These are phyloP conservation scores for Avena atlantica DNA, from an alignment of 176 grass and related monocot genomes.

Conservation along the genomic window DNA sequence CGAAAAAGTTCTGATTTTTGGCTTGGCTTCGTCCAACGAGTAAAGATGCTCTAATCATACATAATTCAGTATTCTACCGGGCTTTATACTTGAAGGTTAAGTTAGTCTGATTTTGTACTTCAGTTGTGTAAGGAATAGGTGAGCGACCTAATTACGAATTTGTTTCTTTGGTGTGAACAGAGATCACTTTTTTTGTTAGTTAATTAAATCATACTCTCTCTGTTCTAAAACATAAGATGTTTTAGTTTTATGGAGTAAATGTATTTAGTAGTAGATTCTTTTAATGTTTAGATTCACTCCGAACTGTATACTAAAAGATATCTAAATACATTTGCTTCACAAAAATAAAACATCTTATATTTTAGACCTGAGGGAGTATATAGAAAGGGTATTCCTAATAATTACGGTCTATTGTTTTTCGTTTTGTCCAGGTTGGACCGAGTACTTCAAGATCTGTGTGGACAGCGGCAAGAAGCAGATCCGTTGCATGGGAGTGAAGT, in stretches of 20 bases:
- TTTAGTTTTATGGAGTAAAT: too few relatives aligned
- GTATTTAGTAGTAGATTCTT: too few relatives aligned
- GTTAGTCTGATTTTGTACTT: background rate
- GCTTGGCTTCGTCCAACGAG: too few relatives aligned
- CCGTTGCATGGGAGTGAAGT: slow-evolving; percentile 37
- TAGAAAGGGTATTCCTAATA: background rate
- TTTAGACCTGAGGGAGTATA: too few relatives aligned
- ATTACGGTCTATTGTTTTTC: background rate
- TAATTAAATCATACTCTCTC: background rate
- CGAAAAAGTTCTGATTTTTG: too few relatives aligned
- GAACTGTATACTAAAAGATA: too few relatives aligned
- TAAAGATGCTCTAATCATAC: too few relatives aligned
- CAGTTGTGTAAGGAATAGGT: background rate
- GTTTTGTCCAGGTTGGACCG: slow-evolving; percentile 33
- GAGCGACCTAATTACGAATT: background rate
- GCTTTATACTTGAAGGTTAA: background rate
- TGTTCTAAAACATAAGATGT: too few relatives aligned
- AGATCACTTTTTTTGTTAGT: background rate
- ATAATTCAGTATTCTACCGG: background rate
- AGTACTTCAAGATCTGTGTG: background rate
- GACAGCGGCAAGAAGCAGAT: slow-evolving; percentile 40
- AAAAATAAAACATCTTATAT: too few relatives aligned
- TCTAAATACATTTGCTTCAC: too few relatives aligned
- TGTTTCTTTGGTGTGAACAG: background rate
- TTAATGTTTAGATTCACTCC: too few relatives aligned